Evolutionary conservation across 2,329 filamentous ascomycete species (phyloP).

Genomic region (Paracoccidioides brasiliensis): DNA sequence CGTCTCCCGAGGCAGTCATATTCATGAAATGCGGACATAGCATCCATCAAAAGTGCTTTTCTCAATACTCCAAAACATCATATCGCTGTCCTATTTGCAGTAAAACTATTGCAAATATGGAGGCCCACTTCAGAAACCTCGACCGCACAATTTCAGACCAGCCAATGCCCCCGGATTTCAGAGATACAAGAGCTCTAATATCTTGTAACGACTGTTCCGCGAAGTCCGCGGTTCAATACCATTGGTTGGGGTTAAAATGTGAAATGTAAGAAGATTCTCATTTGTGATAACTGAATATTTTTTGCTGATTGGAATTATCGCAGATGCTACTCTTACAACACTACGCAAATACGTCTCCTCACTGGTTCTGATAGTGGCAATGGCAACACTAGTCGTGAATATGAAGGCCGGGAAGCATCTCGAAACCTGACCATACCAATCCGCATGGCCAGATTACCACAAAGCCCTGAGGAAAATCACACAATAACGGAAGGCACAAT

Average conservation of each 20-base stretch:
- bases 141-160: conserved; percentile 78
- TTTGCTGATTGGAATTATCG: conserved; percentile 4
- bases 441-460: conserved; percentile 17
- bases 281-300: not conserved
- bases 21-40: conserved; percentile 95
- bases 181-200: conserved; percentile 65
- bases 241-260: conserved; percentile 92
- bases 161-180: conserved; percentile 81
- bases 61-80: conserved; percentile 73
- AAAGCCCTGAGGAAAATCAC: conserved; percentile 17
- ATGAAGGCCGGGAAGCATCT: conserved; percentile 4
- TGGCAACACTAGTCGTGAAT: conserved; percentile 11
- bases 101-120: conserved; percentile 96
- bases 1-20: conserved; percentile 72
- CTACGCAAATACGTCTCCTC: conserved; percentile 29
- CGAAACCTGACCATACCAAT: conserved; percentile 4
- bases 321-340: conserved; percentile 37
- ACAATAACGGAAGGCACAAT: conserved; percentile 12
- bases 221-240: conserved; percentile 74
- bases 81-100: conserved; percentile 97
- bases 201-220: conserved; percentile 92
- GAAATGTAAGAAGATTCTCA: conserved; percentile 32
- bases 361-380: conserved; percentile 16
- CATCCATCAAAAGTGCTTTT: conserved; percentile 82
- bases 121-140: conserved; percentile 79